phyloP scores from a whole-genome alignment of 129 eudicot species.

The Flaveria robusta region DNA sequence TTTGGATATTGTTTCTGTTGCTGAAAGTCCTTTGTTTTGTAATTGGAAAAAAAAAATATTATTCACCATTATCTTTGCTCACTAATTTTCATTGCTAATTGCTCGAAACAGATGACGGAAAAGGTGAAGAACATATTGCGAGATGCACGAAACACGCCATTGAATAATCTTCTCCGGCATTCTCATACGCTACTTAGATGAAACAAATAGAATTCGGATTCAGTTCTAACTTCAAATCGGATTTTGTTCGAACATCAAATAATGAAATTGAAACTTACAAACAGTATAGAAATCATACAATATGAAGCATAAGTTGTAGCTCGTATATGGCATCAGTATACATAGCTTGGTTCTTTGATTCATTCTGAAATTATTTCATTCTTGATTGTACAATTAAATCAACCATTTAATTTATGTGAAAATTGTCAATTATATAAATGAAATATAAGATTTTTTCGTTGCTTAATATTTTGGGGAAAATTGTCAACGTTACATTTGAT shows the following conservation, averaged over 20 bases:
- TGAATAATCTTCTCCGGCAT: slow-evolving; percentile 60
- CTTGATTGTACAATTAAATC: not conserved
- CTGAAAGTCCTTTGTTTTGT: no score
- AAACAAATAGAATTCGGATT: not conserved
- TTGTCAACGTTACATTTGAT: not conserved
- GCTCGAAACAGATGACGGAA: slow-evolving; percentile 67
- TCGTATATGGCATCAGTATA: not conserved
- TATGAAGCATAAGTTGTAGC: not conserved
- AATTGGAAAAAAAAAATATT: not conserved
- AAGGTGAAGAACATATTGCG: slow-evolving; percentile 58
- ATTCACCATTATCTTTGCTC: not conserved
- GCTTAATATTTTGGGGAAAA: not conserved
- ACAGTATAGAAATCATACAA: not conserved
- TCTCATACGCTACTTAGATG: slow-evolving; percentile 70
- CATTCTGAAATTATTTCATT: slow-evolving; percentile 1
- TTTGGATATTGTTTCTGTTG: no score
- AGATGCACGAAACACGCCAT: slow-evolving; percentile 51
- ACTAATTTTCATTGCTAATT: not conserved
- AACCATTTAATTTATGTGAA: not conserved
- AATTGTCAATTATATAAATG: not conserved
- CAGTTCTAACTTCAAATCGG: not conserved
- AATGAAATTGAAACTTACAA: not conserved
- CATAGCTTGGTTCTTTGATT: not conserved
- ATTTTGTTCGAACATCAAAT: not conserved
- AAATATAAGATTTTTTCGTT: slow-evolving; percentile 3